These are phyloP conservation scores for Blastocystis sp. DNA, from an alignment of 352 stramenopile species.

Conservation along the genomic window DNA sequence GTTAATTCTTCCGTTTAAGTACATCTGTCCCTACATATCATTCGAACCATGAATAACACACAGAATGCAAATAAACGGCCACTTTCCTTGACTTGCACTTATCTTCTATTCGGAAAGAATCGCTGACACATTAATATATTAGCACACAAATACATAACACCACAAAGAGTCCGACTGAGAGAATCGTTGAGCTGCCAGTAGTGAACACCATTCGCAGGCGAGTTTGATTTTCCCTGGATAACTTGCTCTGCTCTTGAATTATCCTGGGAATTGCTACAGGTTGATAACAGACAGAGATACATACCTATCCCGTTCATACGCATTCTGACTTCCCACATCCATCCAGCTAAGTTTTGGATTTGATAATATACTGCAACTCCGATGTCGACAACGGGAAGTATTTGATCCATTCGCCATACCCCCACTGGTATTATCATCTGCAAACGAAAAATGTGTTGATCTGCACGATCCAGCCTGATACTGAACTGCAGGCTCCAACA, in stretches of 20 bases:
- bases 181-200: neutral
- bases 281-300: no score
- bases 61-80: neutral
- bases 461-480: neutral
- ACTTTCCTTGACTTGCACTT: neutral
- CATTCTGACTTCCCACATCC: no score
- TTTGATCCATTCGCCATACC: neutral
- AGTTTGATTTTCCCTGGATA: no score
- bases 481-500: neutral
- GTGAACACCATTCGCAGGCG: neutral
- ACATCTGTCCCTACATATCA: constrained; percentile 11
- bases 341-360: no score
- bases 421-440: neutral
- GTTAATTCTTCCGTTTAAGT: constrained; percentile 10
- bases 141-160: neutral
- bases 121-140: neutral
- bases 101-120: neutral
- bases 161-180: neutral
- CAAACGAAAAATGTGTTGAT: neutral
- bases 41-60: neutral
- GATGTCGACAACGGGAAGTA: neutral
- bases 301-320: no score
- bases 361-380: no score
- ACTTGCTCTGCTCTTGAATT: no score
- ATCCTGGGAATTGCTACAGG: no score